A percentile compares a stretch with the other conserved stretches of the same genome.
These are phyloP conservation scores for Narthecium ossifragum DNA, from an alignment of 106 monocot genomes.

Conservation along the genomic window DNA sequence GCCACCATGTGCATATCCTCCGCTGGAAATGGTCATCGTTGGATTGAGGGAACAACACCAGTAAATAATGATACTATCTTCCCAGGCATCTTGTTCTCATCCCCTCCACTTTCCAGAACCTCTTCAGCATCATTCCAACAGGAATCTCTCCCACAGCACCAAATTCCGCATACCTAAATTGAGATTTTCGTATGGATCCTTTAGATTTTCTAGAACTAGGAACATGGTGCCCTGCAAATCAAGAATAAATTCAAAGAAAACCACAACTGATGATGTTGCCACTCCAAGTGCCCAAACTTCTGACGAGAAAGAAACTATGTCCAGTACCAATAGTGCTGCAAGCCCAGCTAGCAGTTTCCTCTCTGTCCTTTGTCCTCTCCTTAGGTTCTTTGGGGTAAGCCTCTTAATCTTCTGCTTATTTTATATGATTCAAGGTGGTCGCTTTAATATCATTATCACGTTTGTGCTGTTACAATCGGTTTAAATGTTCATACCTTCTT, in stretches of 20 bases:
- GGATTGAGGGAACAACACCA: too few species aligned
- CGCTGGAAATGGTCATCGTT: too few species aligned
- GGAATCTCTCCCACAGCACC: background rate
- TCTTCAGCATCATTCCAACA: background rate
- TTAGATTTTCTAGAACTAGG: constrained; percentile 3
- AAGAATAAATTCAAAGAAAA: constrained; percentile 6
- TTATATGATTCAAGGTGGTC: background rate
- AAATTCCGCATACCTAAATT: constrained; percentile 3
- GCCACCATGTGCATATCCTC: too few species aligned
- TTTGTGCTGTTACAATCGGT: too few species aligned
- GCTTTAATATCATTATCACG: background rate
- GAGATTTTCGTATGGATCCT: background rate
- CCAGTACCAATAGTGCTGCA: constrained; percentile 1
- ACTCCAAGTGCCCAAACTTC: background rate
- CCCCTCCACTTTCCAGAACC: background rate
- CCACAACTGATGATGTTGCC: constrained; percentile 4
- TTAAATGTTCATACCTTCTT: too few species aligned
- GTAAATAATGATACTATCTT: too few species aligned
- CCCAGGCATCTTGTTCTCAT: constrained; percentile 1
- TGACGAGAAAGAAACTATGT: constrained; percentile 4
- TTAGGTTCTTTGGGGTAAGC: constrained; percentile 55
- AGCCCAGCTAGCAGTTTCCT: constrained; percentile 41
- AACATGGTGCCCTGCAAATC: background rate
- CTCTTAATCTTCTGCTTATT: background rate
- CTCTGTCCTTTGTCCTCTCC: constrained; percentile 64